Base-by-base conservation (phyloP, 768 basidiomycete genomes). In the Hypsizygus marmoreus region DNA sequence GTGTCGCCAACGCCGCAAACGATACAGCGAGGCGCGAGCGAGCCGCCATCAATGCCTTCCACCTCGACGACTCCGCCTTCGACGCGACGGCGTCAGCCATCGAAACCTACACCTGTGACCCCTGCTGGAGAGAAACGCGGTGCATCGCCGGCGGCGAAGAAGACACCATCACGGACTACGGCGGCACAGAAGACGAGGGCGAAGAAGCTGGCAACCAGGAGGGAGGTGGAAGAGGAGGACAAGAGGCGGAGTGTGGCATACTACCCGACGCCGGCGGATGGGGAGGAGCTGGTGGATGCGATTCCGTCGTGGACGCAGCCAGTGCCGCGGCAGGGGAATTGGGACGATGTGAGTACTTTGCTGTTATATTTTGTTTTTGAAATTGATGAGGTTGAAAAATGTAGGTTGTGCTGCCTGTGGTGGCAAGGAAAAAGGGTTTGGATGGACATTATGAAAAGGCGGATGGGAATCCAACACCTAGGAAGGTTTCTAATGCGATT, bases 221-320 rank as follows among this genome's bases (percentile, higher is more conserved):
- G 58, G 54, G 65, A 67, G 14, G 50, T 43, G 53, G 71, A 69
- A 35, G 75, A 80, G 10, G 73, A 74, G 22, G 64, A 66, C 22
- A 69, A 74, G 22, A 68, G 86, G 54, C 64, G 67, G 50, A 86
- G 82, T 37, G 65, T 88, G n/a, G 86, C 84, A 32, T 65, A 76
- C 35, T 90, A 90, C 66, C 87, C 88, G 6, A 71, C 75, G 1
- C 78, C 82, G 0, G 75, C 54, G n/a, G 52, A 51, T 8, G 70
- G 70, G 19, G 79, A 69, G 36, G 76, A 66, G 37, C 69, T 85
- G 67, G 76, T 77, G 40, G 73, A 91, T 62, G 90, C 90, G 17
- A 90, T 92, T 60, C 90, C 91, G 5, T 75, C 79, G 3, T 89
- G 87, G 89, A 89, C 86, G 13, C 84, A 90, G 58, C 87, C 88